phyloP scores from a whole-genome alignment of 2,329 filamentous ascomycete species.

The Nemania bipapillata region DNA sequence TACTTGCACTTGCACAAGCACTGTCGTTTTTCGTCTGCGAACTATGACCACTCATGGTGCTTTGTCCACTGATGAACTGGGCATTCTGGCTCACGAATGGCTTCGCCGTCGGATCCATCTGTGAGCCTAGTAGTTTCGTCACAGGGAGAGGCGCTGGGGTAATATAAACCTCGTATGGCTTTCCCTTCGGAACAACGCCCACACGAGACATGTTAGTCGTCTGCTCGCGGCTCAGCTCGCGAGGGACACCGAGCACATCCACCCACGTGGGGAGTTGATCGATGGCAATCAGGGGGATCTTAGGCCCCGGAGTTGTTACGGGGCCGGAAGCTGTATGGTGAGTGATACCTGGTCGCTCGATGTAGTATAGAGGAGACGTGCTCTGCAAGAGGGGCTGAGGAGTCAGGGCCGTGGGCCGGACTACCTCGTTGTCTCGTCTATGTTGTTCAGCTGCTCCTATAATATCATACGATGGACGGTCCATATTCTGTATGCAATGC shows the following conservation, averaged over 20 bases:
- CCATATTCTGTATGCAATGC: not conserved
- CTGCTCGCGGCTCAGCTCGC: constrained; percentile 55
- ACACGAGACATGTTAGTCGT: constrained; percentile 55
- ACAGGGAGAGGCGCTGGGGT: not conserved
- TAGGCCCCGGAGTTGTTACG: constrained; percentile 48
- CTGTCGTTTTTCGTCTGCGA: not conserved
- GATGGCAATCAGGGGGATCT: constrained; percentile 65
- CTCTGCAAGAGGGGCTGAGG: constrained; percentile 1
- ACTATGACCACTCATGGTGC: not conserved
- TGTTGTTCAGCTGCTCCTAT: not conserved
- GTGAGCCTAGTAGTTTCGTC: not conserved
- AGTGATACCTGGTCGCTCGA: constrained; percentile 57
- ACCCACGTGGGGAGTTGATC: constrained; percentile 64
- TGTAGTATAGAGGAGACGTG: constrained; percentile 54
- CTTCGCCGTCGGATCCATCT: constrained; percentile 22
- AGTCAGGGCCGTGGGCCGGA: not conserved
- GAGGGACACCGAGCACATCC: constrained; percentile 58
- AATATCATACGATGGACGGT: not conserved
- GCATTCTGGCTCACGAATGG: not conserved
- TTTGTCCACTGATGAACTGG: not conserved
- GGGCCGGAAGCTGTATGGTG: constrained; percentile 45
- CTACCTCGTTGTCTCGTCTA: not conserved
- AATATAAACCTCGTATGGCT: constrained; percentile 47
- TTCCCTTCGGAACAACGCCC: constrained; percentile 47
- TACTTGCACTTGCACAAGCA: not conserved